A percentile compares a stretch with the other conserved stretches of the same genome.
Evolutionary conservation across 163 green algal genomes (phyloP).

Genomic region (Picocystis sp.): DNA sequence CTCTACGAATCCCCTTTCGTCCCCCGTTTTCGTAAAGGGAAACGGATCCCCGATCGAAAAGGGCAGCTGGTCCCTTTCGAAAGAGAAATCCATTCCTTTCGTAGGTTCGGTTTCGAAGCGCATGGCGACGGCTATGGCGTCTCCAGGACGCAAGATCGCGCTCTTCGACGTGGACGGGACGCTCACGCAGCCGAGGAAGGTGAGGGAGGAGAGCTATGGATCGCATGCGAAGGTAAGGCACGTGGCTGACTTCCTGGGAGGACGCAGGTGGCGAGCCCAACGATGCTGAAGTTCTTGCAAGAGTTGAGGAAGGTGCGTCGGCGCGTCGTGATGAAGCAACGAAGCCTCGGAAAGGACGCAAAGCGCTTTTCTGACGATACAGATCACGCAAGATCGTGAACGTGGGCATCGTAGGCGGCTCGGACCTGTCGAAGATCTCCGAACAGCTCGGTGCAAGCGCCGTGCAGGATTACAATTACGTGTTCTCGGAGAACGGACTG

Average conservation of each 20-base stretch:
- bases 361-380: neutral
- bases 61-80: no score
- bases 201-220: conserved; percentile 7
- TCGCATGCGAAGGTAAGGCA: no score
- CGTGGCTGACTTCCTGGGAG: no score
- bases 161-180: conserved; percentile 99
- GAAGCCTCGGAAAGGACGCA: no score
- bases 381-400: conserved; percentile 42
- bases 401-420: conserved; percentile 93
- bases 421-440: conserved; percentile 85
- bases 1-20: no score
- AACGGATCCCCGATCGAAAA: no score
- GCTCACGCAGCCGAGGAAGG: conserved; percentile 79
- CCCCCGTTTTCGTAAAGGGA: no score
- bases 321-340: neutral
- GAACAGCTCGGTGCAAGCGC: conserved; percentile 82
- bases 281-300: conserved; percentile 71
- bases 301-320: conserved; percentile 55
- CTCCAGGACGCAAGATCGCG: conserved; percentile 28
- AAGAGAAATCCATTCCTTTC: no score
- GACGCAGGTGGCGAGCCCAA: conserved; percentile 36
- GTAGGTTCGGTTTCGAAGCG: no score
- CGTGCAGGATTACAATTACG: conserved; percentile 64
- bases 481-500: conserved; percentile 95
- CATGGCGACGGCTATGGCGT: no score